Base-by-base conservation (phyloP, 2,329 filamentous ascomycete genomes). In the Myriosclerotinia curreyana region DNA sequence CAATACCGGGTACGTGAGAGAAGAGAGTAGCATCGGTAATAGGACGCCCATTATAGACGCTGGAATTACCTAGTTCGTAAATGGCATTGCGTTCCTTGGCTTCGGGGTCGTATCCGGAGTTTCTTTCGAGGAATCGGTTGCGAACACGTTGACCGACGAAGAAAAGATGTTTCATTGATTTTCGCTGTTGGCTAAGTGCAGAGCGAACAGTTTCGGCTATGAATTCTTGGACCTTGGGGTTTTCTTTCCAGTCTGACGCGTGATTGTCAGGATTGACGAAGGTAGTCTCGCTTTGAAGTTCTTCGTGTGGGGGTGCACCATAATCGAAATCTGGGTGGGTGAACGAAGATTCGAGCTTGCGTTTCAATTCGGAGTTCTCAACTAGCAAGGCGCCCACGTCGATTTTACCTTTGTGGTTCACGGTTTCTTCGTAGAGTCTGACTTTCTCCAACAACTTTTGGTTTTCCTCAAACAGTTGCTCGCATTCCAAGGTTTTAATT, bases 21-120 rank as follows among this genome's bases (percentile, higher is more conserved):
- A 63, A 63, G 17, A 63, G 52, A 9, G 61, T 63, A 40, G 61
- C 61, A n/a, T 63, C 61, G 25, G 61, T 63, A 8, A 63, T 63
- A 12, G 61, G 61, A 5, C 61, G 61, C 14, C 61, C 61, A 8
- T 63, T 63, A n/a, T 58, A 63, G 36, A 63, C 61, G 17, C 61
- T 63, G 2, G 61, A 63, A 22, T 63, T 63, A 5, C 61, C 52
- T 11, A 63, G 5, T 31, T 63, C 61, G 20, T 63, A 58, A 12
- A 63, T 63, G 9, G 61, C 34, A 11, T 63, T 56, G 17, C 52
- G 22, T 36, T 63, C 61, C 34, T 63, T 63, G 31, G 52, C 34
- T 25, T 63, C 50, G 11, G 61, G 61, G 25, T 63, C 61, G 11
- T 38, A 31, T 31, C 28, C 25, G n/a, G 52, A 63, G n/a, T 63